These are phyloP conservation scores for Astragalus glycyphyllos DNA, from an alignment of 306 rosid species.

Conservation along the genomic window DNA sequence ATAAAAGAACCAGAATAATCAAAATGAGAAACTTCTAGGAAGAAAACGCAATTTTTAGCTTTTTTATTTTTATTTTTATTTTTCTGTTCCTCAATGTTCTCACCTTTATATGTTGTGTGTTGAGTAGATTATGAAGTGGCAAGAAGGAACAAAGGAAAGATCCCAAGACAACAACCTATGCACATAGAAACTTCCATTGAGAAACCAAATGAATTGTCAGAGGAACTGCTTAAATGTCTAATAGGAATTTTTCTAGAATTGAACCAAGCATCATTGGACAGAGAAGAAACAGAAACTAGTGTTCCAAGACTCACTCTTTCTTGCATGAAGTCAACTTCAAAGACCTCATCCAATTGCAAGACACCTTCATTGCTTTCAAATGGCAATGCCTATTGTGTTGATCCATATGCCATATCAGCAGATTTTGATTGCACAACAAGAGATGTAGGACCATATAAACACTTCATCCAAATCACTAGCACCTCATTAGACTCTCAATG, in stretches of 20 bases:
- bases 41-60: too few relatives aligned
- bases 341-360: constrained; percentile 66
- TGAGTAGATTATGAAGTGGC: constrained; percentile 55
- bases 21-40: too few relatives aligned
- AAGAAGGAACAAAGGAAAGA: constrained; percentile 59
- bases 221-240: constrained; percentile 72
- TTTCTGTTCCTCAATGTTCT: constrained; percentile 12
- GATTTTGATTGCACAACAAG: constrained; percentile 64
- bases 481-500: constrained; percentile 56
- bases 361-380: constrained; percentile 63
- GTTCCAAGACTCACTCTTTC: constrained; percentile 67
- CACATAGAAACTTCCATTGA: constrained; percentile 46
- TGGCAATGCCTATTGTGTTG: constrained; percentile 54
- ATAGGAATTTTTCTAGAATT: constrained; percentile 75
- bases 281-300: constrained; percentile 59
- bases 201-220: constrained; percentile 87
- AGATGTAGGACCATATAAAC: constrained; percentile 79
- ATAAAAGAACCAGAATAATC: too few relatives aligned
- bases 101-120: constrained; percentile 19
- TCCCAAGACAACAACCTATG: constrained; percentile 45
- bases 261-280: constrained; percentile 61
- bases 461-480: constrained; percentile 75
- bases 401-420: constrained; percentile 73
- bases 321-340: constrained; percentile 73
- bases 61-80: too few relatives aligned